Base-by-base conservation (phyloP, 108 stramenopile species). In the Skeletonema tropicum region DNA sequence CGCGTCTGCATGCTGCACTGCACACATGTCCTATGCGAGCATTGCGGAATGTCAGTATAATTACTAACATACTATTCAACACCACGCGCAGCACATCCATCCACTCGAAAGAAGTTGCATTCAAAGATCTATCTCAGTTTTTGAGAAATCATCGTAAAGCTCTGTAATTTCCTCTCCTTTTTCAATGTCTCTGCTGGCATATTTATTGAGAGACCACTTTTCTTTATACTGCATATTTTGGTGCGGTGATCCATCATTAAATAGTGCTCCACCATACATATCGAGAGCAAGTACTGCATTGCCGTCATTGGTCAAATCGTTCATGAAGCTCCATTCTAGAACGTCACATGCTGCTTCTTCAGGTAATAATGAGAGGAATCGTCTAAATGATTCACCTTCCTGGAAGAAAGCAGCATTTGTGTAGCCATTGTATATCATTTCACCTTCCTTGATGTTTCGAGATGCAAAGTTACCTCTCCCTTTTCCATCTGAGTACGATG, bases 1-100 rank as follows among this genome's bases (percentile, higher is more conserved):
- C 5, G 68, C 73, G 4, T 57, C 57, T 25, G 38, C 48, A 46
- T 80, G 79, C 55, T 80, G 79, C 32, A 57, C 21, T 59, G 68
- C 67, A 14, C 79, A 80, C 39, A 69, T 80, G 79, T 74, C 79
- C 0, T 80, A 23, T 25, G 52, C 52, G 5, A 55, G 6, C 52
- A 55, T 23, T 23, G 52, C 19, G 25, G 52, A 55, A 9, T 55
- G 52, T 5, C 3, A 9, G 8, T 55, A 55, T 10, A 55, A 21
- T 55, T 10, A 19, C 7, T 55, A 25, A 55, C 6, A 55, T 0
- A 25, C 2, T 25, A 55, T 35, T 35, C 33, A 35, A 35, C 6
- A 35, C 26, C 26, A 29, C 26, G 1, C 26, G 26, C 26, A 29
- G 26, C 26, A 29, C 2, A 35, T 35, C 33, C 2, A 35, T 35